These are phyloP conservation scores for Plectosphaerella sp. DNA, from an alignment of 2,329 filamentous ascomycete species.

Conservation along the genomic window DNA sequence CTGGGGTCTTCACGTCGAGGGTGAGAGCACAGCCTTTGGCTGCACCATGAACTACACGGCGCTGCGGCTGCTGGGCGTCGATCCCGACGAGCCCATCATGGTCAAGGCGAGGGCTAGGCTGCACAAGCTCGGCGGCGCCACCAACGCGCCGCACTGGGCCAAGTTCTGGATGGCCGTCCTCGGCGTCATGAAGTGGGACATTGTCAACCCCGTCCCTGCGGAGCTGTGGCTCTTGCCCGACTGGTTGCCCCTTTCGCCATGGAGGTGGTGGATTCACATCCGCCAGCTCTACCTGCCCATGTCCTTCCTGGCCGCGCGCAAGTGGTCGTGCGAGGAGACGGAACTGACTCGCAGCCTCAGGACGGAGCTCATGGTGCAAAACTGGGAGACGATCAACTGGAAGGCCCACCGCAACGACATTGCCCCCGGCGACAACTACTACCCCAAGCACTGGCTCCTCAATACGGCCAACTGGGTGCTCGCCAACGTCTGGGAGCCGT, in stretches of 20 bases:
- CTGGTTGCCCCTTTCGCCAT: constrained; percentile 84
- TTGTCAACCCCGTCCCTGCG: constrained; percentile 89
- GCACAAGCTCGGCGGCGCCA: constrained; percentile 80
- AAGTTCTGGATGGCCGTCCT: constrained; percentile 92
- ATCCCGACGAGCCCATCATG: constrained; percentile 79
- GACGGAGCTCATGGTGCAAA: constrained; percentile 76
- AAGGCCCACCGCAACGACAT: constrained; percentile 77
- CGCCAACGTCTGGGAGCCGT: constrained; percentile 75
- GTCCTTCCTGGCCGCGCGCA: constrained; percentile 83
- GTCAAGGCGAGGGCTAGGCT: constrained; percentile 77
- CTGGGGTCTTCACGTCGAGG: constrained; percentile 95
- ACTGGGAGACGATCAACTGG: constrained; percentile 77
- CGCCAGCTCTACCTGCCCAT: constrained; percentile 94
- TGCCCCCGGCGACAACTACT: constrained; percentile 76
- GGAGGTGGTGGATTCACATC: constrained; percentile 98
- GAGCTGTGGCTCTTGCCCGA: constrained; percentile 92
- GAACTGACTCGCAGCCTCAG: constrained; percentile 68
- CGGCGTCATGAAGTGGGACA: constrained; percentile 81
- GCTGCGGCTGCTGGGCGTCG: constrained; percentile 76
- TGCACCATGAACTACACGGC: constrained; percentile 83
- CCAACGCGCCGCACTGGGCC: constrained; percentile 87
- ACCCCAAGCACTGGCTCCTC: constrained; percentile 83
- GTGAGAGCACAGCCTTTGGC: constrained; percentile 86
- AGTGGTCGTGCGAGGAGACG: constrained; percentile 73
- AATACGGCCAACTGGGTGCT: constrained; percentile 75